Conservation (phyloP, 805 yeast genomes). For the Yarrowia sp. region DNA sequence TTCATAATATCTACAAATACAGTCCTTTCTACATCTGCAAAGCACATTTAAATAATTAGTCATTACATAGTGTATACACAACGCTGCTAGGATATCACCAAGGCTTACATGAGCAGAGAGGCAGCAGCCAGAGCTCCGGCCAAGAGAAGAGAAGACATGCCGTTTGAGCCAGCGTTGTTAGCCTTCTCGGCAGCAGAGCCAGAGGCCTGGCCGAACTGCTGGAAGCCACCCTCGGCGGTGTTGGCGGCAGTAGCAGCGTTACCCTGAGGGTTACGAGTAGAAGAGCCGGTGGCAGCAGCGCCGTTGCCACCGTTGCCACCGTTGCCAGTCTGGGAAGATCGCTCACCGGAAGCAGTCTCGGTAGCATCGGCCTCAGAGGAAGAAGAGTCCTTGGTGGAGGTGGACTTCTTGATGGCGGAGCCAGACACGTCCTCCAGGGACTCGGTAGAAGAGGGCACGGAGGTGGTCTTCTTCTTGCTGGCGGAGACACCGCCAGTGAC, state of each 20-base stretch:
- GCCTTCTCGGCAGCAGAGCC: slow-evolving; percentile 26
- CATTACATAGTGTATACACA: slow-evolving; percentile 20
- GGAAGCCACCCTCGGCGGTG: slow-evolving; percentile 25
- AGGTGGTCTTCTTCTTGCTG: slow-evolving; percentile 19
- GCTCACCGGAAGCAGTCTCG: slow-evolving; percentile 26
- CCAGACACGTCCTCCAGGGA: slow-evolving; percentile 29
- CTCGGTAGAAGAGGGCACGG: slow-evolving; percentile 28
- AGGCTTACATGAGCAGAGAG: slow-evolving; percentile 18
- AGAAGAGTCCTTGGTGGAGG: slow-evolving; percentile 23
- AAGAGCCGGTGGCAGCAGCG: slow-evolving; percentile 30
- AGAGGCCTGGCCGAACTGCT: slow-evolving; percentile 25
- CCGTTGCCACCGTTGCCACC: slow-evolving; percentile 29
- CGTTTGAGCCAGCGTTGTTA: slow-evolving; percentile 13
- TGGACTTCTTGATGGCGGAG: slow-evolving; percentile 17
- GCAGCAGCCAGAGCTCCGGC: slow-evolving; percentile 21
- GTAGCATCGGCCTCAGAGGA: slow-evolving; percentile 27
- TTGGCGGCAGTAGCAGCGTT: slow-evolving; percentile 2
- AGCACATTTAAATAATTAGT: slow-evolving; percentile 11
- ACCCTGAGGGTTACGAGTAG: slow-evolving; percentile 16
- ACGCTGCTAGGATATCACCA: not conserved
- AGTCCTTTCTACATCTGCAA: not conserved
- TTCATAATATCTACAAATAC: no score
- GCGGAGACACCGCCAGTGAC: slow-evolving; percentile 24
- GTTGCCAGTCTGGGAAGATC: slow-evolving; percentile 23
- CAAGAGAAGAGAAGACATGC: slow-evolving; percentile 16